Percentiles rank a stretch among this genome's conserved stretches.
Evolutionary conservation across 2,329 filamentous ascomycete genomes (phyloP).

Genomic region (Colletotrichum sp.): DNA sequence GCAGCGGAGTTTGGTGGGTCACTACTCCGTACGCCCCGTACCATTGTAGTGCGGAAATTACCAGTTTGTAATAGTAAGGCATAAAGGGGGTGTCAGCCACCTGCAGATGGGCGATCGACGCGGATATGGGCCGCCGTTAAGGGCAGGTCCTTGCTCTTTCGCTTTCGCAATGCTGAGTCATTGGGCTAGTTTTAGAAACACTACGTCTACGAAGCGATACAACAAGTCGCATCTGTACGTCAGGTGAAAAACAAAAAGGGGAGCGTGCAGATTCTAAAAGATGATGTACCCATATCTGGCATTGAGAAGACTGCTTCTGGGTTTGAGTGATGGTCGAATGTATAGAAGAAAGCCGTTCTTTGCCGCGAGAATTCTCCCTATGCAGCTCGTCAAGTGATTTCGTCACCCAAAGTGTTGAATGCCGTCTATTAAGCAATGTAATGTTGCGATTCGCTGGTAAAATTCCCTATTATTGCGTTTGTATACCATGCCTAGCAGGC

Average conservation of each 20-base stretch:
- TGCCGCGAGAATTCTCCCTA: background rate
- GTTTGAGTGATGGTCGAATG: background rate
- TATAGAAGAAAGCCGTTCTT: background rate
- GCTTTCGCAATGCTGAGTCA: background rate
- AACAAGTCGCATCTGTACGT: fast-evolving
- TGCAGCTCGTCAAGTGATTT: background rate
- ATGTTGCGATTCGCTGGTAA: too few species aligned
- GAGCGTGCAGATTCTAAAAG: background rate
- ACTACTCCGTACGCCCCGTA: background rate
- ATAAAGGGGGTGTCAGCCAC: background rate
- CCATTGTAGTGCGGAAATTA: background rate
- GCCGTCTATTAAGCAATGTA: background rate
- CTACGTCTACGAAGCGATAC: background rate
- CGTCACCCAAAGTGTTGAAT: background rate
- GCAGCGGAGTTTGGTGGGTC: background rate
- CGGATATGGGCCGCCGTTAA: background rate
- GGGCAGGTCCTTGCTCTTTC: background rate
- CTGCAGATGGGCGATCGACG: background rate
- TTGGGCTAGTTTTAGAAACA: background rate
- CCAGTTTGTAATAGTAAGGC: background rate
- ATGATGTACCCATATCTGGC: fast-evolving
- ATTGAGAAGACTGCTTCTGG: background rate
- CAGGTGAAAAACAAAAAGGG: background rate
- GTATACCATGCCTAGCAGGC: background rate
- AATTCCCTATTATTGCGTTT: background rate